Evolutionary conservation across 2,329 filamentous ascomycete genomes (phyloP).

Genomic region (Orbilia quercus): DNA sequence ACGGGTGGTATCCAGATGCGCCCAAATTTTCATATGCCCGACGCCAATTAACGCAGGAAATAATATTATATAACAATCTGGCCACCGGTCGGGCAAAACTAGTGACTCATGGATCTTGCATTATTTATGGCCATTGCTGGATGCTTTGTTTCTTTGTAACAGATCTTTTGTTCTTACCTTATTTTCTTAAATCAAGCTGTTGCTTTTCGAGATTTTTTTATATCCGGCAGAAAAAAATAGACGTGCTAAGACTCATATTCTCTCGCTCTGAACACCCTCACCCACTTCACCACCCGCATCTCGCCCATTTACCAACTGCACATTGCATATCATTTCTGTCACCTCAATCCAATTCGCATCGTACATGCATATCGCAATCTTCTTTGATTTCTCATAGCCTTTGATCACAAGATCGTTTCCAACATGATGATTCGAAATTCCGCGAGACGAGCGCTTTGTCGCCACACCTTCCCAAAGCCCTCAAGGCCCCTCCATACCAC

Average conservation of each 20-base stretch:
- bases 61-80: no score
- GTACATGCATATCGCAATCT: conserved; percentile 4
- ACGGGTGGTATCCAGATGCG: conserved; percentile 19
- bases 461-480: conserved; percentile 53
- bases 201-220: conserved; percentile 37
- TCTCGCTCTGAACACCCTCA: conserved; percentile 12
- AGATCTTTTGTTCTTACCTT: background rate
- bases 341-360: background rate
- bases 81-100: conserved; percentile 32
- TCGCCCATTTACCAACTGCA: background rate
- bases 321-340: background rate
- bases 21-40: conserved; percentile 31
- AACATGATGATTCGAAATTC: conserved; percentile 52
- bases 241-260: conserved; percentile 43
- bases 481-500: conserved; percentile 63
- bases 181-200: conserved; percentile 11
- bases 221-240: conserved; percentile 22
- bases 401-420: background rate
- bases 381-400: conserved; percentile 18
- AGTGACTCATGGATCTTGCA: conserved; percentile 35
- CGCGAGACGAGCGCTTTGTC: conserved; percentile 53
- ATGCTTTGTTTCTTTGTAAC: no score
- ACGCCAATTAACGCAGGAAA: no score
- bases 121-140: background rate
- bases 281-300: conserved; percentile 17